Base-by-base conservation (phyloP, 2,329 filamentous ascomycete genomes). In the Ophiostoma himal-ulmi region DNA sequence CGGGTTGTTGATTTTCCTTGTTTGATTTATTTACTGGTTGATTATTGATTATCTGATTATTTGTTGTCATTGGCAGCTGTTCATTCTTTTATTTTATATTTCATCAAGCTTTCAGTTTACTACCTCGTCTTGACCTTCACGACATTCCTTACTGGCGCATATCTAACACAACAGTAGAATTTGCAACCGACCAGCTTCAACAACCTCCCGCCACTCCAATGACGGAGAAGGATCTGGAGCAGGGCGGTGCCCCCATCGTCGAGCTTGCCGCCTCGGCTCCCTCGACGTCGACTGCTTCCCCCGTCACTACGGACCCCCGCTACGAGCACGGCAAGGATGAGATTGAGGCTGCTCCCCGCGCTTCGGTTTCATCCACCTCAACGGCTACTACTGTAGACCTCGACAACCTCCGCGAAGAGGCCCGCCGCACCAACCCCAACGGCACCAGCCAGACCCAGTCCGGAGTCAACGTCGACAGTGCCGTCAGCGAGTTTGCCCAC, bases 401-500 rank as follows among this genome's bases (percentile, higher is more conserved):
- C 20, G 81, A 82, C 72, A 78, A 83, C 65, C 76, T 80, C 73
- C 76, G 78, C 37, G 81, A 83, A 70, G 76, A 79, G 68, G 80
- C 78, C 5, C 79, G 81, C 30, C 81, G 80, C 68, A 80, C 77
- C 72, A 86, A 86, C 74, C 83, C 84, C 66, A 80, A 82, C 75
- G 84, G 84, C 48, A 81, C 82, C 69, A 79, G 81, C 5, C 76
- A 76, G n/a, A 75, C 78, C 34, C 73, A 77, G 67, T 75, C 76
- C 2, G 87, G 87, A 30, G 84, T 93, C 41, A 88, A 90, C 10
- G 84, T 94, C 68, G 82, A 86, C 71, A 84, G 85, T 69, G 91
- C 91, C 62, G 86, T 91, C 78, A 86, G 85, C 41, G 89, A 93
- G 36, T 94, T 93, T 74, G 86, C 85, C 0, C 84, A 91, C 73